phyloP scores from a whole-genome alignment of 345 rosid genomes.

The Erucastrum elatum region DNA sequence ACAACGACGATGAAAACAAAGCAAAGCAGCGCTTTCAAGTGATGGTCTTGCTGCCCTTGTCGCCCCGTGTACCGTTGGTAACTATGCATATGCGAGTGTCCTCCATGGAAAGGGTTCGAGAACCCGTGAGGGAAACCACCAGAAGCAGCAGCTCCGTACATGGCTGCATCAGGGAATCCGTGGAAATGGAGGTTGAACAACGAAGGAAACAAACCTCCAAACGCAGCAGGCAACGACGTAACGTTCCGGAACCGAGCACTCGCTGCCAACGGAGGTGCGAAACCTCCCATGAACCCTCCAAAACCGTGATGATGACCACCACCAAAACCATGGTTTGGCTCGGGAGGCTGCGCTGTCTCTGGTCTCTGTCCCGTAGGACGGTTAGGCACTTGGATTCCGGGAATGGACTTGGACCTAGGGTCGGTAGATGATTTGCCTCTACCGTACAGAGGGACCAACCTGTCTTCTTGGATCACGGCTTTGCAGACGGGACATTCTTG shows the following conservation, averaged over 20 bases:
- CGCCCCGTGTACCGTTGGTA: conserved; percentile 56
- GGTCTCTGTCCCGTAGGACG: conserved; percentile 99
- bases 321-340: conserved; percentile 60
- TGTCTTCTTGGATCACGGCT: conserved; percentile 81
- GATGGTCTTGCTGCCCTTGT: conserved; percentile 76
- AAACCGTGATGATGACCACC: conserved; percentile 54
- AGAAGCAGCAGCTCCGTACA: conserved; percentile 71
- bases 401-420: conserved; percentile 84
- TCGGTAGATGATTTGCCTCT: conserved; percentile 83
- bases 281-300: conserved; percentile 85
- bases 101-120: conserved; percentile 70
- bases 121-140: conserved; percentile 69
- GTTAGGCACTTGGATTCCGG: conserved; percentile 76
- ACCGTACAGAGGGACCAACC: conserved; percentile 92
- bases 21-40: conserved; percentile 61
- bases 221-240: conserved; percentile 49
- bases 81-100: conserved; percentile 57
- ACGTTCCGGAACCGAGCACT: conserved; percentile 70
- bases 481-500: conserved; percentile 94
- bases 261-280: conserved; percentile 64
- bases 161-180: conserved; percentile 75
- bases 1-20: conserved; percentile 57
- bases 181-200: conserved; percentile 80
- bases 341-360: conserved; percentile 89
- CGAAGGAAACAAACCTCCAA: conserved; percentile 90